Conservation (phyloP, 768 basidiomycete species). For the Termitomyces titanicus region DNA sequence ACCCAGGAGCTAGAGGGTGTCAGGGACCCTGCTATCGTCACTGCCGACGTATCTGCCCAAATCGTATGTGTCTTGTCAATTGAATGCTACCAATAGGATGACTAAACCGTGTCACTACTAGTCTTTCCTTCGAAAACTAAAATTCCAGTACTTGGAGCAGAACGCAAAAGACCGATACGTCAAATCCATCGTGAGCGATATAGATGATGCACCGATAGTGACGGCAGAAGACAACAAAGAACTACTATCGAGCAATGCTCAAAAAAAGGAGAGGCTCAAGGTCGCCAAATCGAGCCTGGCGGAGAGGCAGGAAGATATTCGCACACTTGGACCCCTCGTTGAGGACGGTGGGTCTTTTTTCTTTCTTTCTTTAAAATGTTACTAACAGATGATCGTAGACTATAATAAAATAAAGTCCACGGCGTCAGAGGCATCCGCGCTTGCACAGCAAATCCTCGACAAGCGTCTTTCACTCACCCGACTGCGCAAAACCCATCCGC, state of each 20-base stretch:
- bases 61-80: constrained; percentile 37
- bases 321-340: constrained; percentile 60
- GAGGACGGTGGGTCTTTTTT: constrained; percentile 49
- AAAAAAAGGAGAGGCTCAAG: constrained; percentile 70
- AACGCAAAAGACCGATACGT: constrained; percentile 89
- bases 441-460: constrained; percentile 79
- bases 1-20: constrained; percentile 27
- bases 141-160: constrained; percentile 87
- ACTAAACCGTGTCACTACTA: constrained; percentile 19
- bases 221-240: constrained; percentile 77
- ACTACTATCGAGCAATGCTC: constrained; percentile 53
- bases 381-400: constrained; percentile 35
- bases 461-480: constrained; percentile 77
- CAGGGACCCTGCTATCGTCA: constrained; percentile 54
- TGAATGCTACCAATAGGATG: background rate
- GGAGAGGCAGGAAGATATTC: constrained; percentile 60
- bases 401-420: constrained; percentile 52
- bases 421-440: constrained; percentile 49
- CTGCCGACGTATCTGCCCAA: constrained; percentile 56
- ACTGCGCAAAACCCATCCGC: constrained; percentile 76
- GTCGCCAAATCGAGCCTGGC: constrained; percentile 58
- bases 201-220: constrained; percentile 77
- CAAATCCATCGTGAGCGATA: constrained; percentile 81
- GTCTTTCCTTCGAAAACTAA: constrained; percentile 77
- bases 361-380: background rate